Conservation (phyloP, 1,139 yeast species). For the Hansenula anomala region DNA sequence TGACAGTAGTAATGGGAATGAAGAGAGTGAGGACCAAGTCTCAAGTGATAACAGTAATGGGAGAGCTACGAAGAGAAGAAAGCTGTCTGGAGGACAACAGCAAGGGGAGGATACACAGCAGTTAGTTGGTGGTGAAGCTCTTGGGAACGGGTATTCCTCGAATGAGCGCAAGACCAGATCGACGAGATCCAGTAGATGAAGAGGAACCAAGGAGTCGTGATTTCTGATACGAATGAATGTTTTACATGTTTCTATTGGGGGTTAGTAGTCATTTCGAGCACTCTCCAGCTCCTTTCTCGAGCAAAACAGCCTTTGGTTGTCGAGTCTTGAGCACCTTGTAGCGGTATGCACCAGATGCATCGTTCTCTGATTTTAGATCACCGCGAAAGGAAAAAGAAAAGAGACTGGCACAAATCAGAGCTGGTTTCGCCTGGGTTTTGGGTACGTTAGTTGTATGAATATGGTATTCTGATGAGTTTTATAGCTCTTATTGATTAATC, state of each 20-base stretch:
- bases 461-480: too few species aligned
- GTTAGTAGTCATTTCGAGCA: too few species aligned
- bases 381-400: neutral
- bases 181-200: slow-evolving; percentile 1
- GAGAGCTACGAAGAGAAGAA: neutral
- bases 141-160: neutral
- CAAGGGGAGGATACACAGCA: neutral
- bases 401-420: neutral
- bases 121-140: neutral
- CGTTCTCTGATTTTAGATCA: neutral
- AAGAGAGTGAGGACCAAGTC: neutral
- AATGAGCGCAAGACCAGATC: slow-evolving; percentile 4
- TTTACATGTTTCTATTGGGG: too few species aligned
- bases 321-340: too few species aligned
- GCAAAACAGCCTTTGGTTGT: too few species aligned
- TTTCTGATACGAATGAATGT: neutral
- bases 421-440: too few species aligned
- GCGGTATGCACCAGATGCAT: neutral
- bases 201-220: neutral
- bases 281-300: too few species aligned
- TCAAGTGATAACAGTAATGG: neutral
- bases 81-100: neutral
- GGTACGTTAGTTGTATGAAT: too few species aligned
- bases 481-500: too few species aligned
- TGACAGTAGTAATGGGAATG: slow-evolving; percentile 1